A percentile compares a stretch with the other conserved stretches of the same genome.
Evolutionary conservation across 208 protist species (phyloP).

Genomic region (Trypanosoma vivax): DNA sequence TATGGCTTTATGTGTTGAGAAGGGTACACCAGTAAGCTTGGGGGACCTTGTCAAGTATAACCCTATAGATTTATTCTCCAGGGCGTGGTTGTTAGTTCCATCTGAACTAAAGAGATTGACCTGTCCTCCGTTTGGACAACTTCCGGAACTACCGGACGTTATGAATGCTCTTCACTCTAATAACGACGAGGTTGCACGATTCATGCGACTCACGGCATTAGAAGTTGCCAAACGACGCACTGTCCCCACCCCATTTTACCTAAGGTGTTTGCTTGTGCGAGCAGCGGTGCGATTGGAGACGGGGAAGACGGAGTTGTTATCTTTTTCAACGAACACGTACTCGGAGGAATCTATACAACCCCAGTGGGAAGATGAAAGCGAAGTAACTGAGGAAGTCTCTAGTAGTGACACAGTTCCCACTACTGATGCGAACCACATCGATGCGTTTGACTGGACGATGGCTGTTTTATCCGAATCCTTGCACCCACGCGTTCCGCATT

Average conservation of each 20-base stretch:
- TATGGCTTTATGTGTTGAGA: constrained; percentile 8
- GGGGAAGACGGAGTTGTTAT: constrained; percentile 16
- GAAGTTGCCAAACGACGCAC: constrained; percentile 24
- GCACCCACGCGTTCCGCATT: constrained; percentile 23
- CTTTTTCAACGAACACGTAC: constrained; percentile 13
- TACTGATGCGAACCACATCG: constrained; percentile 24
- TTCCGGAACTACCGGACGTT: constrained; percentile 44
- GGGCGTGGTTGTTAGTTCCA: constrained; percentile 39
- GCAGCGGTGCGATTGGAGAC: constrained; percentile 16
- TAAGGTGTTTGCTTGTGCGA: constrained; percentile 30
- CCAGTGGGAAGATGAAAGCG: constrained; percentile 31
- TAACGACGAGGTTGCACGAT: constrained; percentile 34
- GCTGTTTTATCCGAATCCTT: constrained; percentile 34
- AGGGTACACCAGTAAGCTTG: constrained; percentile 18
- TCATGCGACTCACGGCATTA: constrained; percentile 38
- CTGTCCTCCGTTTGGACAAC: constrained; percentile 27
- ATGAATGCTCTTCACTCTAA: constrained; percentile 35
- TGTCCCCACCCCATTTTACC: constrained; percentile 19
- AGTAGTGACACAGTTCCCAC: background rate
- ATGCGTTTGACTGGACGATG: constrained; percentile 60
- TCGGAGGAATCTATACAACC: constrained; percentile 18
- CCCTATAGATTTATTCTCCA: constrained; percentile 27
- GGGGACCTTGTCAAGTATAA: constrained; percentile 40
- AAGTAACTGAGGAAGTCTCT: constrained; percentile 8
- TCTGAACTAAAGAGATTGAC: constrained; percentile 15